A percentile compares a stretch with the other conserved stretches of the same genome.
phyloP scores from a whole-genome alignment of 2,329 filamentous ascomycete species.

The Pestalotiopsis sp. region DNA sequence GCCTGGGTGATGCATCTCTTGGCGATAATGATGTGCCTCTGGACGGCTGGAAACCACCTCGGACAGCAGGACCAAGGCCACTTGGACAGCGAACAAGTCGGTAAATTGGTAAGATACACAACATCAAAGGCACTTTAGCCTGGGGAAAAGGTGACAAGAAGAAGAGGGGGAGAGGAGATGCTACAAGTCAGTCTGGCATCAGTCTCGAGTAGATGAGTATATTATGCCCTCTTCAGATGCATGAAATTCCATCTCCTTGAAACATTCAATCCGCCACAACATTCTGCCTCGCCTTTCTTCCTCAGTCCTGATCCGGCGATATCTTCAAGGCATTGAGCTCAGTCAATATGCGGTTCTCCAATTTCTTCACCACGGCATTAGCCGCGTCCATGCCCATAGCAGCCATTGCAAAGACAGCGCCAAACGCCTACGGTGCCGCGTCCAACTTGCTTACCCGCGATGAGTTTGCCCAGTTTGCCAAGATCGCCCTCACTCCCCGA shows the following conservation, averaged over 20 bases:
- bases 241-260: neutral
- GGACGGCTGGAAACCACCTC: neutral
- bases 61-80: neutral
- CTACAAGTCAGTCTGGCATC: neutral
- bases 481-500: neutral
- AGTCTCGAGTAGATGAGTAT: neutral
- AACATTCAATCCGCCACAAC: neutral
- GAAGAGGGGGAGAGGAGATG: neutral
- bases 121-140: neutral
- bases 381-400: constrained; percentile 6
- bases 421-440: neutral
- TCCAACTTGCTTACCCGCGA: neutral
- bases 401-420: neutral
- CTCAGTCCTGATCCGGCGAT: neutral
- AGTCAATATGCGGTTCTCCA: constrained; percentile 7
- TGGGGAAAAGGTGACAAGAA: neutral
- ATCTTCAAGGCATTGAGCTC: neutral
- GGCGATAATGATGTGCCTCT: neutral
- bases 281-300: neutral
- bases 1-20: neutral
- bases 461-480: neutral
- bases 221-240: neutral
- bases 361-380: neutral
- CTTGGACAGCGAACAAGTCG: neutral
- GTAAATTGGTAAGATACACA: neutral